Percentiles rank a stretch among this genome's conserved stretches.
Conservation (phyloP, 352 stramenopile genomes). For the Phytophthora chlamydospora region DNA sequence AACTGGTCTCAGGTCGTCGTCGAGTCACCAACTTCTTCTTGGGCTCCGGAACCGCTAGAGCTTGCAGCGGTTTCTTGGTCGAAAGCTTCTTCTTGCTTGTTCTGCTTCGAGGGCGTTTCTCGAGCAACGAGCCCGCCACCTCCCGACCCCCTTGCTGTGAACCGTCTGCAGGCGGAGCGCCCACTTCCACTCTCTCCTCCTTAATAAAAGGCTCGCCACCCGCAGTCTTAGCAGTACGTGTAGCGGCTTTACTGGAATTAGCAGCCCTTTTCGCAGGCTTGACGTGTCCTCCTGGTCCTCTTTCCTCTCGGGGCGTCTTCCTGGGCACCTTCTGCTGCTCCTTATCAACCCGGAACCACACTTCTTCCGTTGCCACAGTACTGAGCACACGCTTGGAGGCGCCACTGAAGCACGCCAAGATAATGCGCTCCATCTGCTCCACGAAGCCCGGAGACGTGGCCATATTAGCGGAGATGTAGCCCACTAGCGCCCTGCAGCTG, state of each 20-base stretch:
- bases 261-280: background rate
- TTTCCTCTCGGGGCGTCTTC: background rate
- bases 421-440: conserved; percentile 76
- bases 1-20: conserved; percentile 12
- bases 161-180: conserved; percentile 16
- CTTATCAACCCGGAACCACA: conserved; percentile 48
- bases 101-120: conserved; percentile 26
- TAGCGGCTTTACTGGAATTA: no score
- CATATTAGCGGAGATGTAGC: conserved; percentile 68
- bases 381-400: conserved; percentile 55
- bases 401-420: conserved; percentile 67
- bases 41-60: conserved; percentile 5
- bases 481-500: conserved; percentile 55
- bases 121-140: conserved; percentile 12
- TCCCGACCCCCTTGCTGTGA: conserved; percentile 15
- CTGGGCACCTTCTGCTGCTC: background rate
- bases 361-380: conserved; percentile 51
- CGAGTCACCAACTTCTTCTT: conserved; percentile 33
- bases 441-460: conserved; percentile 56
- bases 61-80: conserved; percentile 26
- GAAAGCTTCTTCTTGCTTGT: conserved; percentile 37
- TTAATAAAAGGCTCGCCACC: conserved; percentile 26
- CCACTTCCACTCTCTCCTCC: conserved; percentile 19
- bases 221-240: background rate
- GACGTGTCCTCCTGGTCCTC: background rate